Evolutionary conservation across 2,329 filamentous ascomycete species (phyloP), one percentile per base, ranked within the genome.

Genomic region (Myriosclerotinia duriaeana): DNA sequence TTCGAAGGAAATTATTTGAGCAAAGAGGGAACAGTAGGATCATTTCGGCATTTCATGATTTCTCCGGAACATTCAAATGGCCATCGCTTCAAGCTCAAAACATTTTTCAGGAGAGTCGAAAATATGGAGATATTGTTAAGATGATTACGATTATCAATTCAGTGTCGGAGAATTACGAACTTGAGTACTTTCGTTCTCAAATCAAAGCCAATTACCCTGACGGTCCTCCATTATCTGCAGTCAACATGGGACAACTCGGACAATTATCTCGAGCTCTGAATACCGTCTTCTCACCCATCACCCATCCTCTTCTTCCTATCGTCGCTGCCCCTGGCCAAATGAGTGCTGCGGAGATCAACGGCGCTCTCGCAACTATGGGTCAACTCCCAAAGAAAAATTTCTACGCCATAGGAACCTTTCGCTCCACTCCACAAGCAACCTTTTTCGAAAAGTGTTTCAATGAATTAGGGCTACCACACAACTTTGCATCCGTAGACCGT

Each of bases 21-120:
- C 83, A 85, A 64, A 89, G 89, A 71, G 91, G 91, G 2, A 90
- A 87, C 78, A 94, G 89, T 74, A 89, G 89, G 71, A 92, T 96
- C 77, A 93, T 96, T 81, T 94, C 91, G n/a, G 92, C 92, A 15
- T 95, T 94, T 74, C 92, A 96, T 76, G 92, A 95, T 79, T 94
- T 94, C 74, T 93, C 91, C 0, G 90, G 91, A 1, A 88, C 82
- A 0, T 94, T 94, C 82, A 91, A 89, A 73, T 96, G 92, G 92
- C 89, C 89, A 0, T 91, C 90, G 0, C 79, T 84, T 8, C 84
- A 90, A 71, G 91, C 91, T 1, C 86, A 90, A 73, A 80, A 84
- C 14, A 83, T 94, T 5, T 96, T 93, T 72, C 81, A 86, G 67
- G 84, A 88, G 71, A 91, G 89, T 11, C 85, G 85, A 56, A 85